Evolutionary conservation across 2,329 filamentous ascomycete genomes (phyloP), one percentile per base, ranked within the genome.

Genomic region (Zalaria sp.): DNA sequence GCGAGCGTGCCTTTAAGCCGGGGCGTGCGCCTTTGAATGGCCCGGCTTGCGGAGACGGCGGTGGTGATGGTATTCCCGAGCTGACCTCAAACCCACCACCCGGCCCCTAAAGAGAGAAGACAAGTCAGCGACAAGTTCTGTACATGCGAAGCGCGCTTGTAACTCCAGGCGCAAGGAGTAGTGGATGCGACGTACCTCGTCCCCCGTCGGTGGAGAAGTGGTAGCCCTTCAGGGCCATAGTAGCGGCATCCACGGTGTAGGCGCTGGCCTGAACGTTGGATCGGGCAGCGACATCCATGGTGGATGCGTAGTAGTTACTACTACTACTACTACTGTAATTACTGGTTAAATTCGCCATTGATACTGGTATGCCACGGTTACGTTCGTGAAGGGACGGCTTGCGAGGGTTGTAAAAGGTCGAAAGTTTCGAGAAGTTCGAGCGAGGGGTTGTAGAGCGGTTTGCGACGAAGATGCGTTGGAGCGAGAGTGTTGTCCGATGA

Each of bases 61-160:
- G 80, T 66, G 82, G 83, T 65, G 81, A 84, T 70, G 85, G 83
- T 67, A 84, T 71, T 69, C 84, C 85, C 79, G 80, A 79, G 72
- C 79, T 78, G 73, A 84, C 83, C 83, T 89, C 83, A 89, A 83
- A 83, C 81, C 87, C 83, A 86, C 83, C 83, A 89, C 83, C 85
- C 80, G 67, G 79, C 79, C 78, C 81, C 81, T 80, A 58, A 40
- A 43, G 18, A 18, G 18, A 18, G 18, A 18, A 18, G 29, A 7
- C 7, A 32, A 34, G 29, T 28, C 18, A 38, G 37, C 47, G 42
- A 51, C 42, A 36, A 41, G 29, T 28, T 25, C 26, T 40, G n/a
- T 40, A 8, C 38, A 32, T 25, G 27, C 5, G 25, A 32, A 18
- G n/a, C 18, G 9, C 5, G 25, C 26, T 25, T 8, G 27, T 7